These are phyloP conservation scores for Flaveria robusta DNA, from an alignment of 129 eudicot genomes.

Conservation along the genomic window DNA sequence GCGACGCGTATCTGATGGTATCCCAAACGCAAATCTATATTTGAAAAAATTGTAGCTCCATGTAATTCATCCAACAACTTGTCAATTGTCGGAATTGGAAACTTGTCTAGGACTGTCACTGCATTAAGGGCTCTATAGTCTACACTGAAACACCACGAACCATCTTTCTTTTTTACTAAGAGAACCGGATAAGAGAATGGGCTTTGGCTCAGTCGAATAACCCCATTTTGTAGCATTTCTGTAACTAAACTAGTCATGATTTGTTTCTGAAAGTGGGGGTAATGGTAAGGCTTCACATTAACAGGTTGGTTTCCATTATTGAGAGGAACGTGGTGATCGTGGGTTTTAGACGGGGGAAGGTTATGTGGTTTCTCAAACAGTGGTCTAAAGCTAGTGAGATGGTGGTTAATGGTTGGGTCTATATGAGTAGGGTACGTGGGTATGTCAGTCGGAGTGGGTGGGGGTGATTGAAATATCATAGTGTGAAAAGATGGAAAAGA, in stretches of 20 bases:
- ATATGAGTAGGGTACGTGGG: not conserved
- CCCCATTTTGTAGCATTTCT: not conserved
- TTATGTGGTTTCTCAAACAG: not conserved
- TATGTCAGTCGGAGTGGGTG: not conserved
- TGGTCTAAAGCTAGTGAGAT: not conserved
- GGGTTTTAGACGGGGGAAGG: not conserved
- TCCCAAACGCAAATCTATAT: not conserved
- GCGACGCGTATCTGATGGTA: not conserved
- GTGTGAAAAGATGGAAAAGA: not conserved
- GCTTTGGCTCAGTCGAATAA: not conserved
- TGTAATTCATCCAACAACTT: not conserved
- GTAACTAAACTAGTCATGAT: not conserved
- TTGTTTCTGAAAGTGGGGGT: not conserved
- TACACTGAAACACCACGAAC: not conserved
- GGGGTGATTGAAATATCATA: not conserved
- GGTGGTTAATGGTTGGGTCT: not conserved
- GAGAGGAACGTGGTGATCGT: not conserved
- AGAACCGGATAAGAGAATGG: not conserved
- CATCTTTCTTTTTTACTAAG: not conserved
- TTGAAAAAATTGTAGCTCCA: not conserved
- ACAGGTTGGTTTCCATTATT: not conserved
- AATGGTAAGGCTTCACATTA: not conserved
- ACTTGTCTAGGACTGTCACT: not conserved
- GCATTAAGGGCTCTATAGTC: not conserved
- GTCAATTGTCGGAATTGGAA: not conserved